A percentile compares a stretch with the other conserved stretches of the same genome.
phyloP scores from a whole-genome alignment of 2,329 filamentous ascomycete species.

The Beauveria caledonica region DNA sequence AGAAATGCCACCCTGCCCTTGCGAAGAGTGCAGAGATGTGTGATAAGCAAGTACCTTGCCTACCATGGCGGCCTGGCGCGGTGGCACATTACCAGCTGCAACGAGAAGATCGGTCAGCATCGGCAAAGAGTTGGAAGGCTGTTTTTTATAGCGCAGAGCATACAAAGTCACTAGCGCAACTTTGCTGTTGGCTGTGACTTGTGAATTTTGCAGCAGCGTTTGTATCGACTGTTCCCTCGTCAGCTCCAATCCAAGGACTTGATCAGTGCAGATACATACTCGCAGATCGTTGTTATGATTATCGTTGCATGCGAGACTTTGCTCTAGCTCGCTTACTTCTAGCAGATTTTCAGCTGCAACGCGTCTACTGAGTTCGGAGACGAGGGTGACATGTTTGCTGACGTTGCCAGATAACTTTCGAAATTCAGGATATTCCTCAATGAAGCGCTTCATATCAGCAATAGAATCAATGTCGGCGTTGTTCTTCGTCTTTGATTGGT shows the following conservation, averaged over 20 bases:
- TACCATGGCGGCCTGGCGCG: slow-evolving; percentile 69
- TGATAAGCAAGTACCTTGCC: slow-evolving; percentile 79
- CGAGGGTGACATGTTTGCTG: slow-evolving; percentile 94
- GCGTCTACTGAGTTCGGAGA: slow-evolving; percentile 83
- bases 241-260: not conserved
- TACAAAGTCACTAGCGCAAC: slow-evolving; percentile 89
- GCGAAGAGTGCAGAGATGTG: slow-evolving; percentile 72
- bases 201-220: slow-evolving; percentile 70
- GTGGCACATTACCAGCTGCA: slow-evolving; percentile 72
- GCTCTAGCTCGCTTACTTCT: slow-evolving; percentile 96
- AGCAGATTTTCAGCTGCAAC: slow-evolving; percentile 80
- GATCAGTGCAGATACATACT: slow-evolving; percentile 36
- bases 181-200: slow-evolving; percentile 74
- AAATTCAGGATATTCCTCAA: slow-evolving; percentile 98
- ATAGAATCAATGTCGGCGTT: slow-evolving; percentile 96
- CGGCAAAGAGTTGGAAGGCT: slow-evolving; percentile 73
- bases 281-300: slow-evolving; percentile 90
- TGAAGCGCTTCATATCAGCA: slow-evolving; percentile 97
- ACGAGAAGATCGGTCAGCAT: slow-evolving; percentile 80
- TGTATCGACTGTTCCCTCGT: slow-evolving; percentile 59
- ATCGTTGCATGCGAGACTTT: slow-evolving; percentile 93
- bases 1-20: slow-evolving; percentile 69
- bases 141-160: slow-evolving; percentile 82
- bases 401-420: slow-evolving; percentile 95
- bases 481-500: slow-evolving; percentile 94